Percentiles rank a stretch among this genome's conserved stretches.
Evolutionary conservation across 306 rosid genomes (phyloP).

Genomic region (Vicia sativa): DNA sequence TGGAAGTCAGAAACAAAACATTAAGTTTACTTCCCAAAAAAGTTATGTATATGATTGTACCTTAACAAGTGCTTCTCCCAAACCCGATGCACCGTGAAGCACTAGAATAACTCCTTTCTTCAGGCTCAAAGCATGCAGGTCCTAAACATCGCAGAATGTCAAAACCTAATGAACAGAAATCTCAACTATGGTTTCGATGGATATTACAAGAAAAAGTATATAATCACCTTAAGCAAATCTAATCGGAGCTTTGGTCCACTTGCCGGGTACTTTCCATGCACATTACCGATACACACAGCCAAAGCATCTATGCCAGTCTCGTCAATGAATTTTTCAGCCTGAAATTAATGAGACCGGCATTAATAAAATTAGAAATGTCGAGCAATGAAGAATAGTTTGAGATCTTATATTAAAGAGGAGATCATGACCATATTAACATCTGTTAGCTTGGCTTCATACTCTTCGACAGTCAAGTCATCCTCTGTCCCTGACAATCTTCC

Average conservation of each 20-base stretch:
- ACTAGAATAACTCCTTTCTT: constrained; percentile 76
- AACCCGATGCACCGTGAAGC: constrained; percentile 96
- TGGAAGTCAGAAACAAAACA: constrained; percentile 16
- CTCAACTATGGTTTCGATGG: constrained; percentile 9
- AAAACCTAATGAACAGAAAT: constrained; percentile 32
- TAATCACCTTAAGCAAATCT: constrained; percentile 86
- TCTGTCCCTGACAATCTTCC: constrained; percentile 97
- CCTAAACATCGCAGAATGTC: constrained; percentile 50
- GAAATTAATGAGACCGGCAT: constrained; percentile 41
- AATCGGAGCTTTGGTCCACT: constrained; percentile 88
- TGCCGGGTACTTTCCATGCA: constrained; percentile 91
- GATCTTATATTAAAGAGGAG: constrained; percentile 26
- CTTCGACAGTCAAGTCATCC: constrained; percentile 89
- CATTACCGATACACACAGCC: constrained; percentile 97
- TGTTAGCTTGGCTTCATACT: constrained; percentile 88
- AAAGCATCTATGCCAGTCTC: constrained; percentile 94
- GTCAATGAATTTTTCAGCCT: constrained; percentile 88
- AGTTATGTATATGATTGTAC: constrained; percentile 41
- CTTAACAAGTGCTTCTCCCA: constrained; percentile 73
- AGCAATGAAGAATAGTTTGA: constrained; percentile 18
- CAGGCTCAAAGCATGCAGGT: constrained; percentile 61
- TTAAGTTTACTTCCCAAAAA: constrained; percentile 4
- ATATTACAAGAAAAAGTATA: constrained; percentile 21
- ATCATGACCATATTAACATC: constrained; percentile 69
- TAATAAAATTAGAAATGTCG: constrained; percentile 26